A percentile compares a stretch with the other conserved stretches of the same genome.
These are phyloP conservation scores for Xerocomellus chrysenteron DNA, from an alignment of 768 basidiomycete genomes.

Conservation along the genomic window DNA sequence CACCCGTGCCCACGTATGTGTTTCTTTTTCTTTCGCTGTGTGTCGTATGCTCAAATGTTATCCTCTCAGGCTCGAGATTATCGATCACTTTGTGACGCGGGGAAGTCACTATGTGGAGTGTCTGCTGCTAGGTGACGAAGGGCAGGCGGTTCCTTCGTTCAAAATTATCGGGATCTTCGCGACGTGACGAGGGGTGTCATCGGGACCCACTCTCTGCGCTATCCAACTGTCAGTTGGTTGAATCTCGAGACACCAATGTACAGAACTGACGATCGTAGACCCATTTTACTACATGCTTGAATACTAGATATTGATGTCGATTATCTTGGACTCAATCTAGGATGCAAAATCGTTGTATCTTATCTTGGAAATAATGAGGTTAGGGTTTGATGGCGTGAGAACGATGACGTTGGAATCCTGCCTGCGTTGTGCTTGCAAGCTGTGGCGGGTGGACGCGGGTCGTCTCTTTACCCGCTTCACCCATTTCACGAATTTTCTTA, in stretches of 20 bases:
- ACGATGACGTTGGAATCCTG: constrained; percentile 19
- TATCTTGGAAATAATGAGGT: not conserved
- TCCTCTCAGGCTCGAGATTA: constrained; percentile 65
- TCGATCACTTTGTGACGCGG: constrained; percentile 80
- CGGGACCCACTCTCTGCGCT: not conserved
- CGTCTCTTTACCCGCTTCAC: not conserved
- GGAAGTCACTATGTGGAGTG: constrained; percentile 97
- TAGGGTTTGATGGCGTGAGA: constrained; percentile 23
- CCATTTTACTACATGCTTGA: not conserved
- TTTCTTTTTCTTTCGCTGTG: not conserved
- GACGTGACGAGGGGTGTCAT: constrained; percentile 42
- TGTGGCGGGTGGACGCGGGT: not conserved
- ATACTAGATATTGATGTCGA: not conserved
- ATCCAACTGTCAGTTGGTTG: not conserved
- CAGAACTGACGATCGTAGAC: constrained; percentile 2
- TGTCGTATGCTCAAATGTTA: not conserved
- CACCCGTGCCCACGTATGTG: constrained; percentile 66
- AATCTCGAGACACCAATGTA: not conserved
- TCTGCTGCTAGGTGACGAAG: constrained; percentile 83
- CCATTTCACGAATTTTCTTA: not conserved
- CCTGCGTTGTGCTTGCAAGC: not conserved
- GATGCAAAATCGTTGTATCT: no score
- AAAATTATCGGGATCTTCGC: constrained; percentile 91
- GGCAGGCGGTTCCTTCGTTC: constrained; percentile 73
- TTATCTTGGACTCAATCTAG: no score